Conservation (phyloP, 306 rosid genomes). For the Glycyrrhiza uralensis region DNA sequence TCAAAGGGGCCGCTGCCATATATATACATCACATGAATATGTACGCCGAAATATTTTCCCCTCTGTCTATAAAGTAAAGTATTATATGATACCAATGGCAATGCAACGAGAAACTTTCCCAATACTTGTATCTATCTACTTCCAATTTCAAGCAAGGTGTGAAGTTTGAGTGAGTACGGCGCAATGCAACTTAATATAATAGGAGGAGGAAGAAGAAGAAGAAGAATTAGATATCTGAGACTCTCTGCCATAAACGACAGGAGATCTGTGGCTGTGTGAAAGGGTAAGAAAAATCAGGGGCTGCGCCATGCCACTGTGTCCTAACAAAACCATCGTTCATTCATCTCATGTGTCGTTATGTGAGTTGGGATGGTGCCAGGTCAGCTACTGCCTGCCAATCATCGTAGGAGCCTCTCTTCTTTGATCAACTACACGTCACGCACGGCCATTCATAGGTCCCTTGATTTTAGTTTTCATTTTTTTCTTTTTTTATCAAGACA, state of each 20-base stretch:
- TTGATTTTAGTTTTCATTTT: too few species aligned
- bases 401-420: too few species aligned
- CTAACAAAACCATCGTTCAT: not conserved
- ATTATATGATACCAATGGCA: not conserved
- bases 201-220: not conserved
- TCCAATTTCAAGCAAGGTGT: too few species aligned
- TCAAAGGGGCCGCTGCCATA: conserved; percentile 22
- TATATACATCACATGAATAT: too few species aligned
- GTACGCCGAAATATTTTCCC: too few species aligned
- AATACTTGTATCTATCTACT: too few species aligned
- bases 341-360: not conserved
- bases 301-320: not conserved
- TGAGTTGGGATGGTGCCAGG: not conserved
- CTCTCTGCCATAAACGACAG: not conserved
- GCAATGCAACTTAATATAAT: too few species aligned
- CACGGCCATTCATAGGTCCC: too few species aligned
- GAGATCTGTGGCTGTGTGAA: too few species aligned
- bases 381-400: not conserved
- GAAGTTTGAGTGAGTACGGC: not conserved
- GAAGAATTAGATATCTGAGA: not conserved
- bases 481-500: too few species aligned
- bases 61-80: not conserved
- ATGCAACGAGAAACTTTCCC: not conserved
- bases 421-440: too few species aligned
- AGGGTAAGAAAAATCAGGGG: too few species aligned